Evolutionary conservation across 768 basidiomycete genomes (phyloP).

Genomic region (Hericium erinaceus): DNA sequence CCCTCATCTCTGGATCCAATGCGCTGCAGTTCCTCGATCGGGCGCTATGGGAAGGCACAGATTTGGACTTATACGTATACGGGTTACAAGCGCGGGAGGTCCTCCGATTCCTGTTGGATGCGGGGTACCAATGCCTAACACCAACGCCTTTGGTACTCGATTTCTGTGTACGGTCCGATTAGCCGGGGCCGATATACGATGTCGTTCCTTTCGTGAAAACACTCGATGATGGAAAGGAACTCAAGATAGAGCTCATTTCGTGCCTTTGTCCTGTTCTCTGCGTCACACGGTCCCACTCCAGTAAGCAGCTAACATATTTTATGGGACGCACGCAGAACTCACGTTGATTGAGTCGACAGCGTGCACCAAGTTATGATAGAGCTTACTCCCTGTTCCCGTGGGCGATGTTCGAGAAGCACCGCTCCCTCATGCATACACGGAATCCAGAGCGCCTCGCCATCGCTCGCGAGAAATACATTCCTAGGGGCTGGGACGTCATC

Average conservation of each 20-base stretch:
- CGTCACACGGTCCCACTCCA: neutral
- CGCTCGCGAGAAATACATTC: neutral
- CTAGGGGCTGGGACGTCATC: neutral
- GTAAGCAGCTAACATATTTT: neutral
- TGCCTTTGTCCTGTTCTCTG: neutral
- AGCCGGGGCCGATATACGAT: neutral
- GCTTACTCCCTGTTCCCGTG: neutral
- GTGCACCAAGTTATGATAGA: neutral
- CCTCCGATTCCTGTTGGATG: neutral
- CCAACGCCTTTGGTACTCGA: neutral
- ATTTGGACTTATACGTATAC: neutral
- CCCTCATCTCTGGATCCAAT: conserved; percentile 43
- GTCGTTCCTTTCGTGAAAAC: neutral
- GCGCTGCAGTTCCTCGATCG: conserved; percentile 46
- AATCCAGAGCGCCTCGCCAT: neutral
- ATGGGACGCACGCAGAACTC: neutral
- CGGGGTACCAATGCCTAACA: neutral
- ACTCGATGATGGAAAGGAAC: neutral
- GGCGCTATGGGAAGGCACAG: neutral
- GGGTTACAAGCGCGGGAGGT: neutral
- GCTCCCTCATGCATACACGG: neutral
- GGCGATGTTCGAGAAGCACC: neutral
- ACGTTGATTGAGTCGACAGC: neutral
- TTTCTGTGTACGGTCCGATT: neutral
- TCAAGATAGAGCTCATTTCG: neutral